Conservation (phyloP, 2,329 filamentous ascomycete genomes). For the Colletotrichum filicis region DNA sequence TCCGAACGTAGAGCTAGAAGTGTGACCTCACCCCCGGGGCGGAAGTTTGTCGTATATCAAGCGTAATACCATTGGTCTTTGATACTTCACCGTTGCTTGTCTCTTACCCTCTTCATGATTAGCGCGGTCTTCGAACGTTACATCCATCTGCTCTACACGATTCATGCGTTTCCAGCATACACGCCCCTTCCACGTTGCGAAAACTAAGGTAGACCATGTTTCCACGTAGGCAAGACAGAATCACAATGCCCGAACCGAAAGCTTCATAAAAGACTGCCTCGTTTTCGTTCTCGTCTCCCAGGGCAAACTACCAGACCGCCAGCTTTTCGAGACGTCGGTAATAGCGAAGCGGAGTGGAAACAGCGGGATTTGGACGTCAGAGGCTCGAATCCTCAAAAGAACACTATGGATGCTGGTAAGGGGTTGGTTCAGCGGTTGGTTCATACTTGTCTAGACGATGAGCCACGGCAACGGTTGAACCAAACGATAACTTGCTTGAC, state of each 20-base stretch:
- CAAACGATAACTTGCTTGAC: not conserved
- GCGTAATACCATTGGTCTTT: not conserved
- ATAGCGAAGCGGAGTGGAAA: not conserved
- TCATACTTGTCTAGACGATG: too few species aligned
- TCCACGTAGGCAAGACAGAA: too few species aligned
- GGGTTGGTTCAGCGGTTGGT: too few species aligned
- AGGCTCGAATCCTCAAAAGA: not conserved
- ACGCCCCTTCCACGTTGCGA: not conserved
- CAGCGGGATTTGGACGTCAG: not conserved
- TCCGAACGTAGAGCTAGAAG: too few species aligned
- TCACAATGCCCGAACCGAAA: not conserved
- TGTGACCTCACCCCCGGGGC: too few species aligned
- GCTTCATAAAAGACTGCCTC: not conserved
- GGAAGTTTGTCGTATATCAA: not conserved
- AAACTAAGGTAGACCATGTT: too few species aligned
- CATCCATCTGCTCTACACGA: not conserved
- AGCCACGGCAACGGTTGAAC: not conserved
- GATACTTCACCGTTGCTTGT: not conserved
- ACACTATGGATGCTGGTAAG: too few species aligned
- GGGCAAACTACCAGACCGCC: not conserved
- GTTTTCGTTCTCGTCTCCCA: not conserved
- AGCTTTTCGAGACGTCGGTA: not conserved
- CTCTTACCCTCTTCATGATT: not conserved
- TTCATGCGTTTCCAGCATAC: not conserved
- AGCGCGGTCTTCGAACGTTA: not conserved